A percentile compares a stretch with the other conserved stretches of the same genome.
Evolutionary conservation across 2,329 filamentous ascomycete genomes (phyloP).

Genomic region (Diaporthe humulicola): DNA sequence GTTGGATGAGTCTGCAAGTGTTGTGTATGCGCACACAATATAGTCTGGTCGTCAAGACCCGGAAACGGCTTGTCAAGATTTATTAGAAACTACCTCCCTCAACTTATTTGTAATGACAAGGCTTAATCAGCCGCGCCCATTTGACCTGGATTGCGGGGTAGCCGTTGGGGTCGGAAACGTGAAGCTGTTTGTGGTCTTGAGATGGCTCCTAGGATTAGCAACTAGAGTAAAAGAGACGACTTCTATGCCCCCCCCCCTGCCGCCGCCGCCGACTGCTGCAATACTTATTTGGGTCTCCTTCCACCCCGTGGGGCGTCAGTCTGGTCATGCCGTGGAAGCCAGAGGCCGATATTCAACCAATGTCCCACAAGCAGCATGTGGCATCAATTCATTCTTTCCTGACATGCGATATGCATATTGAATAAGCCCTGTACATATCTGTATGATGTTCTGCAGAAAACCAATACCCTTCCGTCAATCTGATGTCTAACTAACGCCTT

Average conservation of each 20-base stretch:
- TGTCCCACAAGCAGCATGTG: not conserved
- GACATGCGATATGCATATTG: not conserved
- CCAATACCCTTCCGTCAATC: not conserved
- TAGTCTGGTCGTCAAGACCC: not conserved
- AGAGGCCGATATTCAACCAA: not conserved
- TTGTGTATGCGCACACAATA: not conserved
- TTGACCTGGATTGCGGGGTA: slow-evolving; percentile 9
- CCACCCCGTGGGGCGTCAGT: not conserved
- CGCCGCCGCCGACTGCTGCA: not conserved
- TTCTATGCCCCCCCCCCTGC: too few relatives aligned
- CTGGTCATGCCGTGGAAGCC: too few relatives aligned
- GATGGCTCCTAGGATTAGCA: not conserved
- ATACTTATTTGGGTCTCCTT: not conserved
- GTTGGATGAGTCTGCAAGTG: not conserved
- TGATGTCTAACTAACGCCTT: slow-evolving; percentile 26
- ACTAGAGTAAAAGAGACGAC: not conserved
- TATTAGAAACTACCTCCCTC: not conserved
- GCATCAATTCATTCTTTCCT: not conserved
- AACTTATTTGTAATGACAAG: not conserved
- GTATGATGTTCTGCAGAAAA: not conserved
- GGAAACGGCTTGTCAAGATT: not conserved
- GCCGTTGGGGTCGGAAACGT: not conserved
- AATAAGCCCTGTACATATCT: not conserved
- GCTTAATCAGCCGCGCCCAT: not conserved
- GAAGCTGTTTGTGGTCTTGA: not conserved